Evolutionary conservation across 441 rosid species (phyloP), one percentile per base, ranked within the genome.

Genomic region (Corymbia calophylla): DNA sequence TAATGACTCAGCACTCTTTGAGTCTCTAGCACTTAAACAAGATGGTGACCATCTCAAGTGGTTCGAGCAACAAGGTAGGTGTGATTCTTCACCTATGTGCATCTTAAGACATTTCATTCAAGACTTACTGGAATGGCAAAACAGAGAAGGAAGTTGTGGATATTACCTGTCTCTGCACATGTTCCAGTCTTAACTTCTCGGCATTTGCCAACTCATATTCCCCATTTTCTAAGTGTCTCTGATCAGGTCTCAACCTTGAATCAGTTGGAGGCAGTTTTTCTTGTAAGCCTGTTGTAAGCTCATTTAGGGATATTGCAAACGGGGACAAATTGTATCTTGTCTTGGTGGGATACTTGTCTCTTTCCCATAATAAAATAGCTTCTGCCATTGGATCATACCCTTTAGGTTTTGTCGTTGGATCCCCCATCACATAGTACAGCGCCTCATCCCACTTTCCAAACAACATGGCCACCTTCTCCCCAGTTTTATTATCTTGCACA

Each of bases 381-480:
- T 97, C 99, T 21, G 96, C 93, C 99, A 96, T 96, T 89, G 99
- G 99, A 91, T 97, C 99, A 90, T 96, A 97, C 27, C 98, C 99
- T 90, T 96, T 97, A 29, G 99, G 99, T 89, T 97, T 97, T 66
- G 93, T 93, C 6, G 96, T 95, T 84, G 97, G 98, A 94, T 96
- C 99, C 86, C 99, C 99, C 87, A 95, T 89, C 49, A 96, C 99
- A 90, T 95, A 97, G 94, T 97, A 97, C 96, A 97, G 93, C 47
- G 98, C 99, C 91, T 94, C 99, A 88, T 97, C 99, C 99, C 99
- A 97, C 95, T 97, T 97, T 16, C 99, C 99, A 87, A 97, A 93
- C 94, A 97, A 89, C 94, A 97, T 91, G 49, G 99, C 99, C 48
- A 97, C 98, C 94, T 96, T 97, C 95, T 97, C 98, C 88, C 98